Evolutionary conservation across 2,329 filamentous ascomycete genomes (phyloP).

Genomic region (Acarospora socialis): DNA sequence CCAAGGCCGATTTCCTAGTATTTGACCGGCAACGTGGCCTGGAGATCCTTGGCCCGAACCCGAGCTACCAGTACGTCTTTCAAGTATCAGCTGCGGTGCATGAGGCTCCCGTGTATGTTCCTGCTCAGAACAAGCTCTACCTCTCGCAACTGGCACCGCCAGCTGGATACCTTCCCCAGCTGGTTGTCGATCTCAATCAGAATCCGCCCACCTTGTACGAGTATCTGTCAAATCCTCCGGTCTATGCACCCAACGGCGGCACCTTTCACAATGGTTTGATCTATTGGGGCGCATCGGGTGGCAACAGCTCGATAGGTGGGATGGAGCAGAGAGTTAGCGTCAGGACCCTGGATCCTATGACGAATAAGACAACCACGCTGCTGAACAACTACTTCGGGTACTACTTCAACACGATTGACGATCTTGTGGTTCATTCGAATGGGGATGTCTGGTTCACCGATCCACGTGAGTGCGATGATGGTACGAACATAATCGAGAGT

Average conservation of each 20-base stretch:
- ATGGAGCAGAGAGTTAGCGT: slow-evolving; percentile 28
- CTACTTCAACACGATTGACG: slow-evolving; percentile 31
- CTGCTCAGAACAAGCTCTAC: slow-evolving; percentile 27
- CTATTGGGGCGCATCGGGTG: slow-evolving; percentile 26
- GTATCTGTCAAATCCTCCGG: slow-evolving; percentile 28
- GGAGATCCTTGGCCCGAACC: slow-evolving; percentile 24
- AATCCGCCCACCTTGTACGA: slow-evolving; percentile 26
- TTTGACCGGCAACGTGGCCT: slow-evolving; percentile 25
- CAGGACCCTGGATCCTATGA: slow-evolving; percentile 30
- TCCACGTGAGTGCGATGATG: slow-evolving; percentile 21
- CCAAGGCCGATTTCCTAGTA: slow-evolving; percentile 24
- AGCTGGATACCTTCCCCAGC: slow-evolving; percentile 24
- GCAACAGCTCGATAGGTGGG: slow-evolving; percentile 24
- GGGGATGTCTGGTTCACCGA: slow-evolving; percentile 39
- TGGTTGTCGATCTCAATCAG: slow-evolving; percentile 29
- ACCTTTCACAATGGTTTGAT: slow-evolving; percentile 27
- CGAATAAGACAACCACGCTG: slow-evolving; percentile 27
- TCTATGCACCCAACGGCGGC: slow-evolving; percentile 31
- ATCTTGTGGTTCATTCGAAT: slow-evolving; percentile 28
- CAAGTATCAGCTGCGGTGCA: slow-evolving; percentile 25
- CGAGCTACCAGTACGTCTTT: slow-evolving; percentile 26
- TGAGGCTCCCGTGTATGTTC: slow-evolving; percentile 30
- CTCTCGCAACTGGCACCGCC: slow-evolving; percentile 25
- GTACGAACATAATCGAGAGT: slow-evolving; percentile 14
- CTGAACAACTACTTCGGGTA: slow-evolving; percentile 35